Evolutionary conservation across 148 eudicot genomes (phyloP), one percentile per base, ranked within the genome.

Genomic region (Agrostemma githago): DNA sequence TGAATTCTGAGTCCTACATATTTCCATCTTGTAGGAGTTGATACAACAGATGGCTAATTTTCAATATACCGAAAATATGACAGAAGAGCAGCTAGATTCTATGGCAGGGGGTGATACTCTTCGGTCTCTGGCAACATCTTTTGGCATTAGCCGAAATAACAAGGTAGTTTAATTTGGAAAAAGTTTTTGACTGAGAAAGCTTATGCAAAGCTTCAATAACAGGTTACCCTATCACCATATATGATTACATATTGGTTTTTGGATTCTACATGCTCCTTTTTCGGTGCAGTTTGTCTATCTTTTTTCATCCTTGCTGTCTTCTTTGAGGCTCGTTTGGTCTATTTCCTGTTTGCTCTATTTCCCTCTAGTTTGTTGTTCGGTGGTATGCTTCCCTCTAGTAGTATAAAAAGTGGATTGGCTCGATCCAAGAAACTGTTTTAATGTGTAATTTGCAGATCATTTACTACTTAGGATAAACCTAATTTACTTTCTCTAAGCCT

Each of bases 1-100:
- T 20, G 42, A 17, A 58, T 9, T 68, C 51, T 74, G n/a, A 72
- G 14, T 4, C 15, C 19, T 65, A 57, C 42, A 2, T 12, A 64
- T 72, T 66, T 74, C 34, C 21, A 4, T 56, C 69, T 53, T 81
- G 48, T 77, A 95, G 99, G 99, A 95, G 80, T 91, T 95, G 78
- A 89, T 92, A 75, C 99, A 95, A 73, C 99, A 95, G 80, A 95
- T 95, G 99, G 99, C 99, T 41, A 95, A 95, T 81, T 96, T 95
- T 67, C 99, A 92, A 44, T 95, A 92, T 81, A 90, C 96, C 2
- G 99, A 95, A 76, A 95, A 95, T 83, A 92, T 95, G 96, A 95
- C 99, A 2, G 99, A 92, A 78, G 99, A 95, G 39, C 99, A 95
- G 81, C 74, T 95, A 74, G 99, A 95, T 84, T 86, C 97, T 51